Evolutionary conservation across 495 filamentous ascomycete species (phyloP).

Genomic region (Talaromyces trachyspermus): DNA sequence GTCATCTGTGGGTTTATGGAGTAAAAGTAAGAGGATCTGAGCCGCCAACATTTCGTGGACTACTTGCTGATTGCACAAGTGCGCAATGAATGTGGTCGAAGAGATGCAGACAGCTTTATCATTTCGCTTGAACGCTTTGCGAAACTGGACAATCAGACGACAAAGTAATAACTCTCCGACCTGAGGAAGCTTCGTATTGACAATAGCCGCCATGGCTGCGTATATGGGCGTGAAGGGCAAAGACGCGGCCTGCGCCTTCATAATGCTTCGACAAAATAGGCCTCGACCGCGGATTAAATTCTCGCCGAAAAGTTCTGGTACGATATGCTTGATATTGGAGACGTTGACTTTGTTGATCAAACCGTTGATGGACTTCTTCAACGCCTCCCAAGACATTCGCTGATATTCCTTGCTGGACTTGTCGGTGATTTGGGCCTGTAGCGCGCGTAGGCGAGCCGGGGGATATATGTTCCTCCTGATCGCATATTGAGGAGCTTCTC

Average conservation of each 20-base stretch:
- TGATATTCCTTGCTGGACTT: constrained; percentile 95
- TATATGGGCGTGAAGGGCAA: constrained; percentile 94
- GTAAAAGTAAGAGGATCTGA: constrained; percentile 78
- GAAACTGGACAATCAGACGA: constrained; percentile 82
- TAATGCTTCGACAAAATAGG: constrained; percentile 87
- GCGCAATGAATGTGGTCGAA: constrained; percentile 88
- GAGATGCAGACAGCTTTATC: constrained; percentile 93
- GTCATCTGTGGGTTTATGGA: constrained; percentile 93
- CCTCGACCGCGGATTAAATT: constrained; percentile 88
- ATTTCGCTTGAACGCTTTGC: constrained; percentile 92
- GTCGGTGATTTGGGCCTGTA: constrained; percentile 96
- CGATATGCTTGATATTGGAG: constrained; percentile 94
- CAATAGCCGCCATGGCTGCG: constrained; percentile 88
- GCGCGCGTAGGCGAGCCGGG: constrained; percentile 83
- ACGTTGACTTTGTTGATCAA: constrained; percentile 98
- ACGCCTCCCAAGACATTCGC: constrained; percentile 96
- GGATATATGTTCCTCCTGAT: constrained; percentile 92
- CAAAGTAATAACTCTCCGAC: constrained; percentile 87
- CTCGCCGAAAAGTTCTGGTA: constrained; percentile 90
- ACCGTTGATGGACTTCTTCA: constrained; percentile 98
- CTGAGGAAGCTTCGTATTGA: constrained; percentile 93
- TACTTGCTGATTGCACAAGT: constrained; percentile 91
- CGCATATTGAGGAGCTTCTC: constrained; percentile 84
- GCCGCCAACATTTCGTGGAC: constrained; percentile 88
- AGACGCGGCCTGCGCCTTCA: constrained; percentile 96